Conservation (phyloP, 106 monocot genomes). For the Gastrodia elata region DNA sequence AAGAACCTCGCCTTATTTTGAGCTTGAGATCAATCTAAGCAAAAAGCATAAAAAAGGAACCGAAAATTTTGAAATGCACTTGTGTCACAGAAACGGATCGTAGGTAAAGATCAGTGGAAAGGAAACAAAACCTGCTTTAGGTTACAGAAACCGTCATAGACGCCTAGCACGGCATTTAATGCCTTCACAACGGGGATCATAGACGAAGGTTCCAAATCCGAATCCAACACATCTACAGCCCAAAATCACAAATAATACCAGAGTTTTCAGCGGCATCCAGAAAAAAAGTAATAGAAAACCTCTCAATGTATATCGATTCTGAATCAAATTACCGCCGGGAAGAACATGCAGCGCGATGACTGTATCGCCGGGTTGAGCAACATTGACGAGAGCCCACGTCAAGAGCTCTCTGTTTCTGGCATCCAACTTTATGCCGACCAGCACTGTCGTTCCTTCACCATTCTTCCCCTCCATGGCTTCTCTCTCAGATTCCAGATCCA, state of each 20-base stretch:
- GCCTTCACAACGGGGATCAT: not conserved
- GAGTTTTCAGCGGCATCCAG: not conserved
- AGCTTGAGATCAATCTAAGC: conserved; percentile 10
- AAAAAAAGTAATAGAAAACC: not conserved
- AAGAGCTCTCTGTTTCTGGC: conserved; percentile 41
- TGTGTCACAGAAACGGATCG: not conserved
- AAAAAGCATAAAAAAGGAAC: too few relatives aligned
- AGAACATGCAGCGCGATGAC: conserved; percentile 51
- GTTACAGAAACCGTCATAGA: conserved; percentile 11
- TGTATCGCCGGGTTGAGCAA: conserved; percentile 34
- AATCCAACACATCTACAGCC: conserved; percentile 6
- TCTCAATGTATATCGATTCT: not conserved
- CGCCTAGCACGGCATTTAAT: conserved; percentile 7
- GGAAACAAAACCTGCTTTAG: conserved; percentile 11
- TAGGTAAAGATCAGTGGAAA: not conserved
- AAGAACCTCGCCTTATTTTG: conserved; percentile 6
- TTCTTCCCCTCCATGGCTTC: not conserved
- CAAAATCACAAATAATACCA: not conserved
- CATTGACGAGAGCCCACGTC: conserved; percentile 65
- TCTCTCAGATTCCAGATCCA: not conserved
- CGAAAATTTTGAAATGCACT: not conserved
- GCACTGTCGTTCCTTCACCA: conserved; percentile 17
- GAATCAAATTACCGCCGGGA: conserved; percentile 6
- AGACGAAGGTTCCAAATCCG: not conserved
- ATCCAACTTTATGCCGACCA: conserved; percentile 51